These are phyloP conservation scores for Pseudogymnoascus sp. DNA, from an alignment of 2,329 filamentous ascomycete species.

Conservation along the genomic window DNA sequence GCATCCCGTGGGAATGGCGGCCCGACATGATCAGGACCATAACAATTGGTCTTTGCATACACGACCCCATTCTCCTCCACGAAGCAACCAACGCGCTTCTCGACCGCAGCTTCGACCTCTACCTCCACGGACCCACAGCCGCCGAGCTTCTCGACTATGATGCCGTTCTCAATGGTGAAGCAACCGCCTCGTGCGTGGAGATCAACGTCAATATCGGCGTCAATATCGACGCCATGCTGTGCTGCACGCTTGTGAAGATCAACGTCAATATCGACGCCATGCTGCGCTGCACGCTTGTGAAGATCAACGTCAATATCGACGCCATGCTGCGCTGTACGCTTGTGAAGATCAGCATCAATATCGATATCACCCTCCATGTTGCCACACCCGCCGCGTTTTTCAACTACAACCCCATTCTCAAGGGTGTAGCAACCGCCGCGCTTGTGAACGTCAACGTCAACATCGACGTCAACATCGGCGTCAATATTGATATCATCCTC, in stretches of 20 bases:
- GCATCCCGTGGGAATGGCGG: slow-evolving; percentile 45
- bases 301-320: not conserved
- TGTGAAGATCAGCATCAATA: not conserved
- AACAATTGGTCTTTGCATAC: not conserved
- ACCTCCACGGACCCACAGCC: too few species aligned
- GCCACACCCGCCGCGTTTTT: not conserved
- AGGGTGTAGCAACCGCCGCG: too few species aligned
- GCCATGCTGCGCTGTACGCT: too few species aligned
- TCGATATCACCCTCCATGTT: too few species aligned
- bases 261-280: too few species aligned
- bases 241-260: too few species aligned
- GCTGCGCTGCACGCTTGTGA: not conserved
- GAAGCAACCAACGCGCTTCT: not conserved
- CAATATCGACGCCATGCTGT: too few species aligned
- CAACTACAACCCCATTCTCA: too few species aligned
- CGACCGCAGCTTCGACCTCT: not conserved
- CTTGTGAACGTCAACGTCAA: too few species aligned
- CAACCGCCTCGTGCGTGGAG: not conserved
- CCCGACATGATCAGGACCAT: not conserved
- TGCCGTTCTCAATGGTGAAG: not conserved
- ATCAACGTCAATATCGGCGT: not conserved
- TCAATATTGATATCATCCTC: too few species aligned
- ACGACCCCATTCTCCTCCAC: not conserved
- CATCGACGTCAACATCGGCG: too few species aligned
- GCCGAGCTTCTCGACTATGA: too few species aligned